Evolutionary conservation across 176 grass and related monocot species (phyloP).

Genomic region (Bromus sterilis): DNA sequence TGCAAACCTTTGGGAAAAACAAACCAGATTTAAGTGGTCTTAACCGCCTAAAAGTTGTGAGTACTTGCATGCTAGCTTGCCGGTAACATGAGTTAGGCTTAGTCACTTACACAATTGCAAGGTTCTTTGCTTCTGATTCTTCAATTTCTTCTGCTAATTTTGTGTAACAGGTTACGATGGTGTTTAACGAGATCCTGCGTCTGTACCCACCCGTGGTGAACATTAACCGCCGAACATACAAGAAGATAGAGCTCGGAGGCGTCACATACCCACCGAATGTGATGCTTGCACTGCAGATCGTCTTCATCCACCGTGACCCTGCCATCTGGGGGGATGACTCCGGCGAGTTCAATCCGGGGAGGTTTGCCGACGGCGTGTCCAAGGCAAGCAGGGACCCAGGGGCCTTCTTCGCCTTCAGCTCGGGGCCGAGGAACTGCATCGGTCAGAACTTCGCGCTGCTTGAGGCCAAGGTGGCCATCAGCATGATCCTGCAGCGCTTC

Average conservation of each 20-base stretch:
- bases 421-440: conserved; percentile 40
- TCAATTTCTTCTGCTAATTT: background rate
- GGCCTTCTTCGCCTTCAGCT: conserved; percentile 44
- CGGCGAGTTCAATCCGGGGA: conserved; percentile 39
- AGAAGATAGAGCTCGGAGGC: conserved; percentile 23
- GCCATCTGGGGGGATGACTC: conserved; percentile 39
- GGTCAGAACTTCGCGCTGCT: conserved; percentile 52
- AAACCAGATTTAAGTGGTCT: conserved; percentile 43
- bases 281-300: conserved; percentile 3
- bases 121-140: background rate
- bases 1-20: conserved; percentile 41
- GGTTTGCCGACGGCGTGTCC: conserved; percentile 35
- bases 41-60: conserved; percentile 49
- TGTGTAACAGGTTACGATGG: conserved; percentile 37
- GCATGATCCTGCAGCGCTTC: conserved; percentile 48
- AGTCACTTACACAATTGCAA: background rate
- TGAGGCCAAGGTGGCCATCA: conserved; percentile 42
- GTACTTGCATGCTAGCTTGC: background rate
- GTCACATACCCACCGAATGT: conserved; percentile 34
- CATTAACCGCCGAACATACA: conserved; percentile 12
- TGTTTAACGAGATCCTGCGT: conserved; percentile 44
- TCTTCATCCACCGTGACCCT: conserved; percentile 38
- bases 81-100: background rate
- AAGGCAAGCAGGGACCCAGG: conserved; percentile 28
- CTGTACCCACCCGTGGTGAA: conserved; percentile 21